These are phyloP conservation scores for Eutrema yunnanense DNA, from an alignment of 345 rosid species.

Conservation along the genomic window DNA sequence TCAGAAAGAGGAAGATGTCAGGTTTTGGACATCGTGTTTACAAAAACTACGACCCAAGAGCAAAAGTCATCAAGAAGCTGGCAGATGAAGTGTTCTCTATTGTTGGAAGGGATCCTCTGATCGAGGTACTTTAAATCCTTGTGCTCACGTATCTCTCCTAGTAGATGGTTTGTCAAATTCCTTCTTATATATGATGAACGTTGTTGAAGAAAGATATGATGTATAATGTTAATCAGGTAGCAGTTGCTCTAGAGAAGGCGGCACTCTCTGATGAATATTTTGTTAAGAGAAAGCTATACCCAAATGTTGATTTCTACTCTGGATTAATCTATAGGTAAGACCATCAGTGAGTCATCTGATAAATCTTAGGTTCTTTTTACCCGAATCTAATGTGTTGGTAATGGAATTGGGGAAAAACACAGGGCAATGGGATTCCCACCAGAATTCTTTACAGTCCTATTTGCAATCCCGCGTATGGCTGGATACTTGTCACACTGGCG, in stretches of 20 bases:
- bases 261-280: conserved; percentile 92
- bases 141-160: not conserved
- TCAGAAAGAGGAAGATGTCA: conserved; percentile 93
- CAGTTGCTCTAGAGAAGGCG: conserved; percentile 89
- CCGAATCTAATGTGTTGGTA: not conserved
- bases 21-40: conserved; percentile 99
- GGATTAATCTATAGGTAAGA: conserved; percentile 87
- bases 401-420: not conserved
- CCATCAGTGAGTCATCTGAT: not conserved
- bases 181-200: not conserved
- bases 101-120: conserved; percentile 96
- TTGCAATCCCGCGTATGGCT: conserved; percentile 97
- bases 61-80: conserved; percentile 81
- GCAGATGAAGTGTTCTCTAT: conserved; percentile 97
- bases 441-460: conserved; percentile 90
- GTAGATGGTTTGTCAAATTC: not conserved
- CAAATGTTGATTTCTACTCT: conserved; percentile 97
- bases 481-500: conserved; percentile 94
- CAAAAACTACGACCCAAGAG: conserved; percentile 98
- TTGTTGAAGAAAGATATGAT: not conserved
- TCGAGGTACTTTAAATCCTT: conserved; percentile 55
- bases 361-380: not conserved
- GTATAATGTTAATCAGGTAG: conserved; percentile 52
- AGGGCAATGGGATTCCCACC: conserved; percentile 99
- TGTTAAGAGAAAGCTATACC: conserved; percentile 86